phyloP scores from a whole-genome alignment of 768 basidiomycete genomes.

The Boletus insuetus region DNA sequence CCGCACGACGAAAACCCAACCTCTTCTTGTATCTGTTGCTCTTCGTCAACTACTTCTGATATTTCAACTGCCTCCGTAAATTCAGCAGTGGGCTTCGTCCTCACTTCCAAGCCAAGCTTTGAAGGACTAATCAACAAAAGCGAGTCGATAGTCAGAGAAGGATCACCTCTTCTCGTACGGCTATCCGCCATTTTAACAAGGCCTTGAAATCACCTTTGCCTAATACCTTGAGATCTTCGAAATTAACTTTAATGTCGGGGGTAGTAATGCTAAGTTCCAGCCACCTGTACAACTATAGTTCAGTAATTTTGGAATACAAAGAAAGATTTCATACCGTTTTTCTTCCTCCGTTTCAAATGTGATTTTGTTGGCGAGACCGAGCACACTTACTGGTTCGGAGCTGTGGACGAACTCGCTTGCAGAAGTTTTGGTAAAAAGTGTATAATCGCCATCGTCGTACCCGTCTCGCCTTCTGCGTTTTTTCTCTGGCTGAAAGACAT shows the following conservation, averaged over 20 bases:
- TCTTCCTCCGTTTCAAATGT: constrained; percentile 81
- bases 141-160: neutral
- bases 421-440: constrained; percentile 70
- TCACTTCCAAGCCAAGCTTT: constrained; percentile 83
- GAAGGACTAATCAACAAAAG: constrained; percentile 3
- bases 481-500: constrained; percentile 97
- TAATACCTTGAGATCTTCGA: constrained; percentile 90
- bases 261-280: constrained; percentile 68
- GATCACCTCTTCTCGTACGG: constrained; percentile 81
- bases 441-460: constrained; percentile 93
- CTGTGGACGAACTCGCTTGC: constrained; percentile 70
- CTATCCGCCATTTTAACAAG: constrained; percentile 86
- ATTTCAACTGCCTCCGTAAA: constrained; percentile 69
- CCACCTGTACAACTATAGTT: constrained; percentile 56
- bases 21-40: constrained; percentile 87
- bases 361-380: constrained; percentile 79
- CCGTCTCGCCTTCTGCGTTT: constrained; percentile 91
- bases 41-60: constrained; percentile 74
- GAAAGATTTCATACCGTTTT: constrained; percentile 52
- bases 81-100: constrained; percentile 70
- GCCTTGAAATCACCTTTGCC: constrained; percentile 97
- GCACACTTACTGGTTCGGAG: constrained; percentile 70
- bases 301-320: neutral
- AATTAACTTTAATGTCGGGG: constrained; percentile 76
- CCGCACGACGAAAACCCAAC: constrained; percentile 36